A percentile compares a stretch with the other conserved stretches of the same genome.
Conservation (phyloP, 108 stramenopile genomes). For the Chaetoceros muelleri region DNA sequence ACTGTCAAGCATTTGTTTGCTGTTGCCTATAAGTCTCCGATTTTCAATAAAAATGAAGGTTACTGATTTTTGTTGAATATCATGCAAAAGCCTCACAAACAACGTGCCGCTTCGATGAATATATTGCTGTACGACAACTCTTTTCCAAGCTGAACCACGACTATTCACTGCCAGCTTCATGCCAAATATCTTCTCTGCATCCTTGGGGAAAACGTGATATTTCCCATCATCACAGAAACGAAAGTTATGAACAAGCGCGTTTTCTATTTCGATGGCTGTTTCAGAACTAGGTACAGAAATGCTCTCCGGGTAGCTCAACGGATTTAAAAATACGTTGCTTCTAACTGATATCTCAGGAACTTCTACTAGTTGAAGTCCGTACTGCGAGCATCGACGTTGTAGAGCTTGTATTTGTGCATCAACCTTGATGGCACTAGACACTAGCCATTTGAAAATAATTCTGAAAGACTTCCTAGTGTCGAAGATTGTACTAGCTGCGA, state of each 20-base stretch:
- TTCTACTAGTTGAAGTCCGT: slow-evolving; percentile 54
- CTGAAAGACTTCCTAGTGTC: slow-evolving; percentile 64
- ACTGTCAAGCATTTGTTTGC: neutral
- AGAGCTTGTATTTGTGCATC: slow-evolving; percentile 75
- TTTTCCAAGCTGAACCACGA: neutral
- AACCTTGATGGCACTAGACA: slow-evolving; percentile 68
- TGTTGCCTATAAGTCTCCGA: neutral
- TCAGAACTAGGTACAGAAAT: neutral
- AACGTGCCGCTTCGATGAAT: slow-evolving; percentile 38
- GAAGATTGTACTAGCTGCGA: slow-evolving; percentile 56
- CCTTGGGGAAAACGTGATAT: neutral
- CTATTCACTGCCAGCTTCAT: neutral
- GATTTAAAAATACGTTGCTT: slow-evolving; percentile 48
- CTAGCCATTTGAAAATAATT: slow-evolving; percentile 83
- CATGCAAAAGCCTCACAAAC: slow-evolving; percentile 42
- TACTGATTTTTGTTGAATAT: slow-evolving; percentile 25
- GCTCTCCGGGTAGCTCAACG: slow-evolving; percentile 20
- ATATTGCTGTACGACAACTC: neutral
- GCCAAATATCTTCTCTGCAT: neutral
- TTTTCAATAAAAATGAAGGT: slow-evolving; percentile 3
- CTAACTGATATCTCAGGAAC: slow-evolving; percentile 54
- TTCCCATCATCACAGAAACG: neutral
- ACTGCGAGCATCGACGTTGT: slow-evolving; percentile 65
- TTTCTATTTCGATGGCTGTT: neutral
- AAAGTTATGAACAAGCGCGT: neutral